A percentile compares a stretch with the other conserved stretches of the same genome.
Evolutionary conservation across 257 asterid species (phyloP).

Genomic region (Anisodus tanguticus): DNA sequence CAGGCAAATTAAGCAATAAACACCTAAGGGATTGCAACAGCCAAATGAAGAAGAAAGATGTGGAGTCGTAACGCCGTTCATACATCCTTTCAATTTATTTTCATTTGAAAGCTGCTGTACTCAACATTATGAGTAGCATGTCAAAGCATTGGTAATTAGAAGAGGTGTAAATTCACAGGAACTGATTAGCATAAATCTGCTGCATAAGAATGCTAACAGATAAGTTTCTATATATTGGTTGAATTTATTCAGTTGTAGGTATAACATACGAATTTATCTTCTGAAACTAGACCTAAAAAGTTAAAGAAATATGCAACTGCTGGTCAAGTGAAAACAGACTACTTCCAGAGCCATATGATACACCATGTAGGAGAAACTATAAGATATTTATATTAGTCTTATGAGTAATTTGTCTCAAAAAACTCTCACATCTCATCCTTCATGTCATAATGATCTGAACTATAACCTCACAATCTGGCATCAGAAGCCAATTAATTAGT

Average conservation of each 20-base stretch:
- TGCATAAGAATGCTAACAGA: not conserved
- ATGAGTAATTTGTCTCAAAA: not conserved
- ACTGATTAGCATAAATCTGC: not conserved
- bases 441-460: not conserved
- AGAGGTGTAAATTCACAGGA: not conserved
- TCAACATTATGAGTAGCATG: not conserved
- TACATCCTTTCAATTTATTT: not conserved
- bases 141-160: not conserved
- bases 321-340: not conserved
- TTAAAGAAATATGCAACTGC: not conserved
- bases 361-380: not conserved
- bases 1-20: slow-evolving; percentile 64
- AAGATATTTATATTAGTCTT: not conserved
- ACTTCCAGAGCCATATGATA: not conserved
- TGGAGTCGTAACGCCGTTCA: slow-evolving; percentile 1
- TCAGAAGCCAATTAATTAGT: not conserved
- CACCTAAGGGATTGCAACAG: slow-evolving; percentile 56
- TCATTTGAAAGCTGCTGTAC: not conserved
- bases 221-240: not conserved
- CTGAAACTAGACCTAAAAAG: not conserved
- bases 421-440: not conserved
- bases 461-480: not conserved
- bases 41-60: not conserved
- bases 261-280: not conserved
- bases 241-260: not conserved